These are phyloP conservation scores for Ogataea minuta DNA, from an alignment of 805 yeast genomes.

Conservation along the genomic window DNA sequence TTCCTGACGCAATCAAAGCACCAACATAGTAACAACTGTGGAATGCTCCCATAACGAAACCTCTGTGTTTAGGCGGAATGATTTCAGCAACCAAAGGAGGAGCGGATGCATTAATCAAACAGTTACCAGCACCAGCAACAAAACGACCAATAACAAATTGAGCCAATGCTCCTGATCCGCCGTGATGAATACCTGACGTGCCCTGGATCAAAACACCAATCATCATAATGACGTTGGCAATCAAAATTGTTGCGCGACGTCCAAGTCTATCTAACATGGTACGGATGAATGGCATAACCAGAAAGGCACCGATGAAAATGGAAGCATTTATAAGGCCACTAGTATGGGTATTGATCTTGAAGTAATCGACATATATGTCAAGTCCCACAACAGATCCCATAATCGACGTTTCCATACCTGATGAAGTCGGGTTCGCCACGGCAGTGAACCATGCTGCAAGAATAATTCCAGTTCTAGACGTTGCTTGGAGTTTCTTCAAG, in stretches of 20 bases:
- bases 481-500: slow-evolving; percentile 2
- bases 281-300: slow-evolving; percentile 8
- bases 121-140: slow-evolving; percentile 44
- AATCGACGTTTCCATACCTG: slow-evolving; percentile 14
- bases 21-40: slow-evolving; percentile 47
- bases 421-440: slow-evolving; percentile 12
- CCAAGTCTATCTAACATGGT: slow-evolving; percentile 36
- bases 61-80: slow-evolving; percentile 43
- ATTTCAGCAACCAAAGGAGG: slow-evolving; percentile 49
- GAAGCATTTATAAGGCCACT: slow-evolving; percentile 10
- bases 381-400: slow-evolving; percentile 11
- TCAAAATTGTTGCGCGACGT: slow-evolving; percentile 52
- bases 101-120: slow-evolving; percentile 39
- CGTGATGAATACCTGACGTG: slow-evolving; percentile 19
- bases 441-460: slow-evolving; percentile 9
- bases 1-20: slow-evolving; percentile 44
- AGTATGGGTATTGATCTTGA: slow-evolving; percentile 8
- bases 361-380: slow-evolving; percentile 14
- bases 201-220: slow-evolving; percentile 53
- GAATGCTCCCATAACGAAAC: slow-evolving; percentile 40
- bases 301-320: slow-evolving; percentile 12
- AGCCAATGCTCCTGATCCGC: slow-evolving; percentile 30
- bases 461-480: slow-evolving; percentile 3
- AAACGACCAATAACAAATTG: slow-evolving; percentile 42
- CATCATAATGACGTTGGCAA: slow-evolving; percentile 51